Base-by-base conservation (phyloP, 2,329 filamentous ascomycete genomes). In the Shiraia bambusicola region DNA sequence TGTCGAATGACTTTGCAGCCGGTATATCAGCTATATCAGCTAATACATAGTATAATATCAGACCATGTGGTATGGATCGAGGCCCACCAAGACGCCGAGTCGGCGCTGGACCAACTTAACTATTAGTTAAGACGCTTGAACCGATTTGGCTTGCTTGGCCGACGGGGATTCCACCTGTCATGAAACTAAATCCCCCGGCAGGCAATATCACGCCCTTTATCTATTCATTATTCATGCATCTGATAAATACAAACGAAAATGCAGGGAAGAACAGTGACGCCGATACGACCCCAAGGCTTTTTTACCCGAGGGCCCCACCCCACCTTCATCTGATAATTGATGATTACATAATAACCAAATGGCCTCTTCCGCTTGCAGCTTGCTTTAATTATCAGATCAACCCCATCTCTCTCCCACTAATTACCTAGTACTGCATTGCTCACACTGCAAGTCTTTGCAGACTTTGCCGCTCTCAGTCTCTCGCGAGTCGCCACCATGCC, bases 401-500 rank as follows among this genome's bases (percentile, higher is more conserved):
- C 7, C 24, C 26, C n/a, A 27, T 25, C 17, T n/a, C n/a, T n/a
- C n/a, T n/a, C n/a, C n/a, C n/a, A n/a, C n/a, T n/a, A n/a, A n/a
- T n/a, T n/a, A n/a, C n/a, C n/a, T n/a, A n/a, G n/a, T n/a, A 37
- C 28, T 24, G 15, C 13, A 30, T 28, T 28, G 28, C 31, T 35
- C 27, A 42, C 41, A 30, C 34, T n/a, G 26, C 33, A 46, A 40
- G 27, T 9, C 27, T 28, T 22, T 27, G 26, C 13, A n/a, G 29
- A 30, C 16, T 14, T 15, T n/a, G n/a, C n/a, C n/a, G n/a, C n/a
- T n/a, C n/a, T n/a, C n/a, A n/a, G n/a, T n/a, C n/a, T n/a, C n/a
- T n/a, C n/a, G n/a, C n/a, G n/a, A n/a, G n/a, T n/a, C n/a, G 12
- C 42, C 52, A 60, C 48, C 72, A 83, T 84, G 65, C 76, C 78